phyloP scores from a whole-genome alignment of 305 asterid species.

The Rubia balearica region DNA sequence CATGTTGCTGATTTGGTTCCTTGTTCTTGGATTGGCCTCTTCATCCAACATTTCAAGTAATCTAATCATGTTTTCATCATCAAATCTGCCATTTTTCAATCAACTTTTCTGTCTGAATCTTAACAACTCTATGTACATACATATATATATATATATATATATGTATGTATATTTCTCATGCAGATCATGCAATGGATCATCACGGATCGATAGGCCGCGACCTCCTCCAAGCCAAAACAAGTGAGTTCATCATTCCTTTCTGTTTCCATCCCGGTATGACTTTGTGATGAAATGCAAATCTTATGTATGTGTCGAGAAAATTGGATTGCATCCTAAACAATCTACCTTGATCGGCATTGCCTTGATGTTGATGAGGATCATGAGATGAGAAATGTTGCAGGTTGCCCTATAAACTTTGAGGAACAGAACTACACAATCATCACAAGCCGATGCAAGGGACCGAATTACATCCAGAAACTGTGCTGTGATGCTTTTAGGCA shows the following conservation, averaged over 20 bases:
- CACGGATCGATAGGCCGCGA: conserved; percentile 40
- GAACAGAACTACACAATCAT: conserved; percentile 66
- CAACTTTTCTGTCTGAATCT: not conserved
- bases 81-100: not conserved
- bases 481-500: conserved; percentile 63
- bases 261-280: not conserved
- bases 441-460: conserved; percentile 87
- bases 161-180: too few relatives aligned
- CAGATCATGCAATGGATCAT: conserved; percentile 40
- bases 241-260: conserved; percentile 26
- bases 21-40: conserved; percentile 37
- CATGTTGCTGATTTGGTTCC: conserved; percentile 37
- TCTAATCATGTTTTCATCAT: not conserved
- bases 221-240: conserved; percentile 56
- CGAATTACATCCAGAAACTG: conserved; percentile 41
- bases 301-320: not conserved
- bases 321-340: too few relatives aligned
- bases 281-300: not conserved
- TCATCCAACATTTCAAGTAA: conserved; percentile 57
- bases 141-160: too few relatives aligned
- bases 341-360: too few relatives aligned
- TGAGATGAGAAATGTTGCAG: conserved; percentile 27
- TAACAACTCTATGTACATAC: not conserved
- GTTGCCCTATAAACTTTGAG: conserved; percentile 57
- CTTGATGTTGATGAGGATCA: too few relatives aligned